Evolutionary conservation across 208 protist genomes (phyloP), one percentile per base, ranked within the genome.

Genomic region (Porcisia deanei): DNA sequence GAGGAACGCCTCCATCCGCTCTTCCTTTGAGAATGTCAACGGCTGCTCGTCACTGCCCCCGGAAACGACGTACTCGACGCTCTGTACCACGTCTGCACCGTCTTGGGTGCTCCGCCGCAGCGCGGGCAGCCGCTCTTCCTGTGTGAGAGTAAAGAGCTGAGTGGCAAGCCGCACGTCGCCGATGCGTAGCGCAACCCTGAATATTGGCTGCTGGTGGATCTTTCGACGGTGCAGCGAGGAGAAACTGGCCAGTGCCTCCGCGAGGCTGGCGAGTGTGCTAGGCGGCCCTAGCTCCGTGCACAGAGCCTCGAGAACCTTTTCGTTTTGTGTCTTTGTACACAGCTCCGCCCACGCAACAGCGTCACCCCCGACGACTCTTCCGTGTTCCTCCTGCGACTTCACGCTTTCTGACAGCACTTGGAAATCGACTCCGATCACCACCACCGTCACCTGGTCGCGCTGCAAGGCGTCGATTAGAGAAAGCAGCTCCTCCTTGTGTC

Each of bases 381-480:
- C 52, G 1, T 16, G 1, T 30, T 18, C 22, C 37, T 39, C 67
- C 34, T 54, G 76, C 6, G 76, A 74, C 41, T 84, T 59, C 59
- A 74, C 77, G 55, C 43, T 64, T 47, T 37, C 73, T 25, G 52
- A 73, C 22, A 80, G 68, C 2, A 39, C 9, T 22, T 49, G 77
- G 60, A 97, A 96, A 71, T 91, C 75, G 25, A 97, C 75, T 22
- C 81, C 92, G 2, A 96, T 81, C 64, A 98, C 90, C 47, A 97
- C 88, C 18, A 98, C 73, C n/a, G 85, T 76, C 10, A 95, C 77
- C 18, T 75, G 72, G 7, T 92, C 76, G 25, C 49, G 55, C 54
- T 73, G 71, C 34, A 96, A 83, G 22, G 77, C 76, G 20, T 92
- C 20, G 22, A 89, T 55, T 4, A 98, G 66, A 12, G 63, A 30